Base-by-base conservation (phyloP, 139 green algal species). In the Gonium pectorale region DNA sequence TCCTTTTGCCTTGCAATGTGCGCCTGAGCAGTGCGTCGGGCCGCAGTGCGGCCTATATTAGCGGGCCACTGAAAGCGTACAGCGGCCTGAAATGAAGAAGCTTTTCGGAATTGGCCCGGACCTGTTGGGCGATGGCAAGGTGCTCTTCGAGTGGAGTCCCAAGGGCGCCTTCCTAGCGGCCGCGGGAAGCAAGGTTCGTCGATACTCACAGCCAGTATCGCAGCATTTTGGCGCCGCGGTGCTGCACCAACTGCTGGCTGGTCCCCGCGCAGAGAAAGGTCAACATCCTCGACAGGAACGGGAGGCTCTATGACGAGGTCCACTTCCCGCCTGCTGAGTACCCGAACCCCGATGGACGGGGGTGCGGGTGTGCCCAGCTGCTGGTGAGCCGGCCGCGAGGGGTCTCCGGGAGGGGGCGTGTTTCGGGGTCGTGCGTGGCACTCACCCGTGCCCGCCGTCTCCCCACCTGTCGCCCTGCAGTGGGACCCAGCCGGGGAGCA, bases 401-500 rank as follows among this genome's bases (percentile, higher is more conserved):
- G 5, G 19, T 52, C 19, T 15, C 40, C 51, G 4, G 35, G 27
- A 59, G 40, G 17, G 24, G 56, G 56, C 19, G 19, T 66, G 21
- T 66, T 31, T 26, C n/a, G n/a, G n/a, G n/a, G n/a, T n/a, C 27
- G 43, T 62, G 68, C 56, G 56, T 40, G 64, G 41, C 27, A 46
- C 35, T 29, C 27, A 66, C 33, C 21, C 13, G 7, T 7, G 56
- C 31, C 40, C n/a, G n/a, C n/a, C n/a, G n/a, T n/a, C n/a, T n/a
- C n/a, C n/a, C n/a, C 17, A 15, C 54, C 31, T 40, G 59, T 6
- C 33, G 17, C 21, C 62, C 29, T 19, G 87, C 90, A 94, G 92
- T 96, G 94, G 94, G 91, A 96, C 80, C 67, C 92, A 0, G 67
- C 82, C 0, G 90, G 91, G 6, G 90, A 94, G 49, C 86, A 92